Base-by-base conservation (phyloP, 148 eudicot genomes). In the Camellia sinensis region DNA sequence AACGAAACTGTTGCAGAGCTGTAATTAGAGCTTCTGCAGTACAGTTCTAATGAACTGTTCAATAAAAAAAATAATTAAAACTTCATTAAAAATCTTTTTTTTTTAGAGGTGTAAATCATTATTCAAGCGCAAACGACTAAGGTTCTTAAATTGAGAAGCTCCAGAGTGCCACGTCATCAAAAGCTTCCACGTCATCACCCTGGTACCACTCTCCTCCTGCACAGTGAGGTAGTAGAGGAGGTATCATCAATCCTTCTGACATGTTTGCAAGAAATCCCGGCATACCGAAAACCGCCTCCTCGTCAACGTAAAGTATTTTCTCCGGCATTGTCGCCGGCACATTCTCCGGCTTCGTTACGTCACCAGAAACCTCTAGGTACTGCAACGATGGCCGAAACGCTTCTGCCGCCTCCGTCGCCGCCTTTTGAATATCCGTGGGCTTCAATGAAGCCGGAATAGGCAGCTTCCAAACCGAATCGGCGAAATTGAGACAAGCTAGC, bases 211-310 rank as follows among this genome's bases (percentile, higher is more conserved):
- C 57, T 6, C 11, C 61, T 12, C 67, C 62, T 66, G 40, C 75
- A 59, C 53, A 46, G 37, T 48, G 65, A 45, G 84, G 87, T 22
- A 87, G 17, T 43, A 12, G 72, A 14, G 73, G 89, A 10, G 91
- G 84, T 56, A 86, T 13, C 89, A 86, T 84, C 87, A 95, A 41
- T 60, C 94, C 95, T 40, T 88, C 88, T 13, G 95, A 92, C 98
- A 95, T 88, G 71, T 89, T 86, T 0, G 83, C 84, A 46, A 94
- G 43, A 61, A 90, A 79, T 0, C 84, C 87, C 0, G 91, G 93
- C 91, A 87, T 87, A 7, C 83, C 85, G 12, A 89, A 89, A 50
- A 84, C 60, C 40, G 62, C 87, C 10, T 91, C 93, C 2, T 94
- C 91, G 70, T 92, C 91, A 75, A 89, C 78, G 53, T 67, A 82